These are phyloP conservation scores for Ceriops zippeliana DNA, from an alignment of 345 rosid species.

Conservation along the genomic window DNA sequence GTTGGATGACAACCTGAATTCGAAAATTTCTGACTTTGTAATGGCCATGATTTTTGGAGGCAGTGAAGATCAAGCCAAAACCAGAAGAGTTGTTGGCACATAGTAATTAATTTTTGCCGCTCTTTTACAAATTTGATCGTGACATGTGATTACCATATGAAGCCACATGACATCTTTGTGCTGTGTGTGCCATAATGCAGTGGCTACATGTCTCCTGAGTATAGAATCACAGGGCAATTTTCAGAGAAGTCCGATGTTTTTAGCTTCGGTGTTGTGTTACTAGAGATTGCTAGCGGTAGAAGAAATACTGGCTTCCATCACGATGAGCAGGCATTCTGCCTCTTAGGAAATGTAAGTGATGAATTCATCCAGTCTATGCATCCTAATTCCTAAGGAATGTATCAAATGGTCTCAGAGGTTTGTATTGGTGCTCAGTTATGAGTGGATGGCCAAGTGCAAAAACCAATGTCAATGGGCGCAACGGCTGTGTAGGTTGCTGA, in stretches of 20 bases:
- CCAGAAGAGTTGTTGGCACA: slow-evolving; percentile 63
- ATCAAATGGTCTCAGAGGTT: too few species aligned
- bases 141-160: neutral
- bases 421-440: too few species aligned
- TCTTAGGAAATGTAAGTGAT: slow-evolving; percentile 54
- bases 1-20: slow-evolving; percentile 45
- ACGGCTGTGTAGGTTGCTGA: too few species aligned
- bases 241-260: slow-evolving; percentile 70
- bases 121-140: neutral
- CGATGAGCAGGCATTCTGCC: slow-evolving; percentile 29
- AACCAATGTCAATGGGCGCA: too few species aligned
- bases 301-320: slow-evolving; percentile 23
- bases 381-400: too few species aligned
- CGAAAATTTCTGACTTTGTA: slow-evolving; percentile 67
- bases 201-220: slow-evolving; percentile 79
- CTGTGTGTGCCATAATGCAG: slow-evolving; percentile 18
- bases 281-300: slow-evolving; percentile 38
- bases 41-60: slow-evolving; percentile 55
- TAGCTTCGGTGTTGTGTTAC: slow-evolving; percentile 55
- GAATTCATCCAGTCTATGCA: neutral
- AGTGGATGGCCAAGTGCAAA: too few species aligned
- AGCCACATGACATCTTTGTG: neutral
- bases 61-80: slow-evolving; percentile 47
- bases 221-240: slow-evolving; percentile 57
- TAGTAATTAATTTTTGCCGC: slow-evolving; percentile 34